Percentiles rank a stretch among this genome's conserved stretches.
phyloP scores from a whole-genome alignment of 169 alveolate species.

The Plasmodium berghei region DNA sequence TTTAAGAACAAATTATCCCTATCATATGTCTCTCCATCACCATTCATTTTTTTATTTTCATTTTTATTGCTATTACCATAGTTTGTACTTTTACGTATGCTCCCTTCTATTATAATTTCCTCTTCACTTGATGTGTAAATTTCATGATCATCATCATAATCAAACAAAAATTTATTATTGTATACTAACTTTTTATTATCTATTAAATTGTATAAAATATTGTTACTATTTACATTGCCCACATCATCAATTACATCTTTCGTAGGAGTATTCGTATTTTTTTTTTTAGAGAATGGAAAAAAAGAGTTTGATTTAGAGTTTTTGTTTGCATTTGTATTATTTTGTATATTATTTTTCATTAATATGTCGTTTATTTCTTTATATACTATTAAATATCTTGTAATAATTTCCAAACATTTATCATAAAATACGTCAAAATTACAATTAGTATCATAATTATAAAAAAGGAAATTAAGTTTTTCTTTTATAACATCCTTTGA shows the following conservation, averaged over 20 bases:
- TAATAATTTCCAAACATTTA: conserved; percentile 61
- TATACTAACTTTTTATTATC: conserved; percentile 38
- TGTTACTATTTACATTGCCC: background rate
- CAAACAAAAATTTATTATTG: conserved; percentile 54
- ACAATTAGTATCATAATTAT: conserved; percentile 12
- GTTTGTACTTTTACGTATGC: background rate
- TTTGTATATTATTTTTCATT: background rate
- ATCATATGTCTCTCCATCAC: conserved; percentile 8
- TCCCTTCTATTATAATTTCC: conserved; percentile 63
- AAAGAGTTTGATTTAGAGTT: background rate
- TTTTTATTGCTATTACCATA: background rate
- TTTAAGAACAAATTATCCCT: background rate
- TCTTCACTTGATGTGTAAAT: conserved; percentile 76
- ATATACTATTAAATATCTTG: conserved; percentile 34
- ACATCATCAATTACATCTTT: background rate
- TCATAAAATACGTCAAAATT: conserved; percentile 61
- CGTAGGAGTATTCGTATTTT: background rate
- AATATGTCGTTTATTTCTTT: conserved; percentile 54
- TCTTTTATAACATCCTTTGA: conserved; percentile 19
- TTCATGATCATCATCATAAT: conserved; percentile 73
- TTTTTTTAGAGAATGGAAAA: background rate
- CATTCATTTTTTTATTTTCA: background rate
- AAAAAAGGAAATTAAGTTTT: conserved; percentile 12
- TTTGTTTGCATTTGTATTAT: background rate
- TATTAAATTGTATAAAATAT: conserved; percentile 21